These are phyloP conservation scores for Castanospermum australe DNA, from an alignment of 306 rosid species.

Conservation along the genomic window DNA sequence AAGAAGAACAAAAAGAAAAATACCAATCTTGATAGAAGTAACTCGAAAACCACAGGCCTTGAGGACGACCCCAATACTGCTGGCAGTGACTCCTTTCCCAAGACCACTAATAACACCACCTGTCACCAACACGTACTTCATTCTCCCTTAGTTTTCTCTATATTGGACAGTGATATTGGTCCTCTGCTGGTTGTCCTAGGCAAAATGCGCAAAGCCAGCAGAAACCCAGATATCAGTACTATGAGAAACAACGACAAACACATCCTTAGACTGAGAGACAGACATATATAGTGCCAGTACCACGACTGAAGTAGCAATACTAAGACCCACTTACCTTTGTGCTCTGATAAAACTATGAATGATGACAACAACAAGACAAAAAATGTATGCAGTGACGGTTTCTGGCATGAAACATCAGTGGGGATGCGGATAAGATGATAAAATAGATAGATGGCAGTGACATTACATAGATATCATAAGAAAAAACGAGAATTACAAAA, in stretches of 20 bases:
- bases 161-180: not conserved
- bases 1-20: not conserved
- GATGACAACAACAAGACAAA: not conserved
- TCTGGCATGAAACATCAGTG: not conserved
- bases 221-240: slow-evolving; percentile 27
- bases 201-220: slow-evolving; percentile 16
- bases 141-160: slow-evolving; percentile 16
- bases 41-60: slow-evolving; percentile 82
- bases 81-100: slow-evolving; percentile 88
- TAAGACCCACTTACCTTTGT: slow-evolving; percentile 31
- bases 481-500: not conserved
- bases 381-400: not conserved
- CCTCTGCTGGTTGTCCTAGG: slow-evolving; percentile 27
- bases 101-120: slow-evolving; percentile 95
- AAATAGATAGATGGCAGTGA: not conserved
- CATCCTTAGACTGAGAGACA: not conserved
- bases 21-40: slow-evolving; percentile 88
- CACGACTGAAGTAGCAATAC: not conserved
- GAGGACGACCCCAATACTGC: slow-evolving; percentile 79
- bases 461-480: slow-evolving; percentile 5
- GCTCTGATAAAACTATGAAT: slow-evolving; percentile 29
- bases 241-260: not conserved
- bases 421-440: not conserved
- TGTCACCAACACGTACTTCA: slow-evolving; percentile 89
- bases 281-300: not conserved